Percentiles rank a stretch among this genome's conserved stretches.
Evolutionary conservation across 257 asterid species (phyloP).

Genomic region (Solanum appendiculatum): DNA sequence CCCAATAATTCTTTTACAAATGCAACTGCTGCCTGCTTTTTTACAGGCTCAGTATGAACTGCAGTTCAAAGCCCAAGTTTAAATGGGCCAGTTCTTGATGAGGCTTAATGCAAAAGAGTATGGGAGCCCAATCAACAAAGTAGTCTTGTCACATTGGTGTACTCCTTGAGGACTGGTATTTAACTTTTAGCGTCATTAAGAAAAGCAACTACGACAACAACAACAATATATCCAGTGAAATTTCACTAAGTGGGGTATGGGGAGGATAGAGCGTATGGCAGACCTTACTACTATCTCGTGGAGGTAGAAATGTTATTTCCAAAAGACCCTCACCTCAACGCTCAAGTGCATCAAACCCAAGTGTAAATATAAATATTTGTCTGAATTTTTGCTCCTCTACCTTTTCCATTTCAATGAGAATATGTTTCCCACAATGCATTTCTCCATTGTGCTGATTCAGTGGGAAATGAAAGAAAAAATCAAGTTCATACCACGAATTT

Average conservation of each 20-base stretch:
- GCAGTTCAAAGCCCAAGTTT: neutral
- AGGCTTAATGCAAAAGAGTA: neutral
- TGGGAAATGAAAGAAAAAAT: too few relatives aligned
- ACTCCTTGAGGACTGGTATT: neutral
- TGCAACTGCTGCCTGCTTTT: neutral
- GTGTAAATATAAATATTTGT: too few relatives aligned
- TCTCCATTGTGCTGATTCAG: too few relatives aligned
- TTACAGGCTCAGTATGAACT: neutral
- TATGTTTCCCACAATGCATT: too few relatives aligned
- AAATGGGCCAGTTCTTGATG: neutral
- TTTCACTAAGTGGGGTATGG: neutral
- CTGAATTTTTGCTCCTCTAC: too few relatives aligned
- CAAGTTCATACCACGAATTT: too few relatives aligned
- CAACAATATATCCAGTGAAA: too few relatives aligned
- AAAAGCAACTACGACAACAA: neutral
- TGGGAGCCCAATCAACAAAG: neutral
- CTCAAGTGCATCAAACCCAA: neutral
- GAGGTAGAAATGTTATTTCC: too few relatives aligned
- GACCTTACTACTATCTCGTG: neutral
- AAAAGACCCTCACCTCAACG: neutral
- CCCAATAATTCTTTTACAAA: neutral
- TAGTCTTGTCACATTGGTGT: neutral
- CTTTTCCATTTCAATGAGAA: too few relatives aligned
- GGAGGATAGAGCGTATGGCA: too few relatives aligned
- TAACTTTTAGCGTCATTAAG: neutral